Evolutionary conservation across 108 stramenopile genomes (phyloP).

Genomic region (Licmophora abbreviata): DNA sequence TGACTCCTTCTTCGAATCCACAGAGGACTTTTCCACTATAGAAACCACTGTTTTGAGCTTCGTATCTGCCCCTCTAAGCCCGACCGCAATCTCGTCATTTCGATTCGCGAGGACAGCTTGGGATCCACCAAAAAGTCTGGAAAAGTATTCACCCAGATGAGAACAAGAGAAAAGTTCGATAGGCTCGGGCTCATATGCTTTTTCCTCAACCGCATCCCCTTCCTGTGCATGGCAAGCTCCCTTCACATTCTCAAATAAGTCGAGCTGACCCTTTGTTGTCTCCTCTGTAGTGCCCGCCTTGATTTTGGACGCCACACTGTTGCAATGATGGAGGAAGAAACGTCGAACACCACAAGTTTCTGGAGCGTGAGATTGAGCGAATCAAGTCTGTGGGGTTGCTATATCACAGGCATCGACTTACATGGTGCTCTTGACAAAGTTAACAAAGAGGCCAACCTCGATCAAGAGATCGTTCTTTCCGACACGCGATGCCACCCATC

Average conservation of each 20-base stretch:
- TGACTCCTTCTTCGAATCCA: too few relatives aligned
- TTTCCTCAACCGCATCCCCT: conserved; percentile 2
- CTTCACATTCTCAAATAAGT: conserved; percentile 54
- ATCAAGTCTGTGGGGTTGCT: not conserved
- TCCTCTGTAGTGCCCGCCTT: conserved; percentile 53
- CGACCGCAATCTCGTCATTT: too few relatives aligned
- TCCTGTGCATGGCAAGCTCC: conserved; percentile 15
- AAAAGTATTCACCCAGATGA: too few relatives aligned
- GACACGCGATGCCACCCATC: conserved; percentile 71
- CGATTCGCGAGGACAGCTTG: too few relatives aligned
- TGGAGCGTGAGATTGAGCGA: not conserved
- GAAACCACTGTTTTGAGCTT: too few relatives aligned
- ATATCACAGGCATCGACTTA: not conserved
- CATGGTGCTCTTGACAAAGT: conserved; percentile 54
- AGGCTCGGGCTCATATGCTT: too few relatives aligned
- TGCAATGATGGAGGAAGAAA: not conserved
- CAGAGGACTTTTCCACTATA: too few relatives aligned
- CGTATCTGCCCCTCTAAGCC: too few relatives aligned
- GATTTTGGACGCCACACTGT: conserved; percentile 60
- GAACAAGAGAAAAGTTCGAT: too few relatives aligned
- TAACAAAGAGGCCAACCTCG: conserved; percentile 67
- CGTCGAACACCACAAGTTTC: not conserved
- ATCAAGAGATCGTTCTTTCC: conserved; percentile 40
- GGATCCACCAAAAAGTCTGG: too few relatives aligned
- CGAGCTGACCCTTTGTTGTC: conserved; percentile 51